Evolutionary conservation across 495 filamentous ascomycete species (phyloP).

Genomic region (Recurvomyces mirabilis): DNA sequence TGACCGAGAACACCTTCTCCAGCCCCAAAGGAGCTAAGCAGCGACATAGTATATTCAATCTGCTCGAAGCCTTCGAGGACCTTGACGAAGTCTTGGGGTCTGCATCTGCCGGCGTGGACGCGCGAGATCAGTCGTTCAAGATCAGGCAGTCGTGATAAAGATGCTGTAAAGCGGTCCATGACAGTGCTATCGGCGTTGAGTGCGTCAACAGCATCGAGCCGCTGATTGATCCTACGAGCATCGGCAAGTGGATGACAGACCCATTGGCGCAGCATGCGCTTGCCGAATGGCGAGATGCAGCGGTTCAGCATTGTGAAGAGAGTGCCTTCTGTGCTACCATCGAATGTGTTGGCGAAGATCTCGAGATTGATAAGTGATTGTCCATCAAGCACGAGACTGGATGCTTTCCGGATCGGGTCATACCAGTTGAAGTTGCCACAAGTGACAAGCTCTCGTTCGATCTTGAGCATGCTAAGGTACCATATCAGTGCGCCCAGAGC

Average conservation of each 20-base stretch:
- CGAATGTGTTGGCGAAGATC: conserved; percentile 87
- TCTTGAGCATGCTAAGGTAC: conserved; percentile 73
- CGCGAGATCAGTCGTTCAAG: conserved; percentile 89
- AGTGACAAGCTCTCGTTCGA: conserved; percentile 77
- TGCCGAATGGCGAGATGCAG: conserved; percentile 94
- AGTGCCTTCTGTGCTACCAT: conserved; percentile 74
- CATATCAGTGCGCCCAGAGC: conserved; percentile 82
- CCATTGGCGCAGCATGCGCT: conserved; percentile 94
- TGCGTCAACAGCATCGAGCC: conserved; percentile 91
- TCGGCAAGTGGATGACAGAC: conserved; percentile 91
- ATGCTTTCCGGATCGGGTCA: conserved; percentile 85
- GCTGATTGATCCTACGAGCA: conserved; percentile 74
- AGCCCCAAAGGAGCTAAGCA: conserved; percentile 56
- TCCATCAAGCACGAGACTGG: conserved; percentile 86
- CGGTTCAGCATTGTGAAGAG: conserved; percentile 83
- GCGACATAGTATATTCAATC: conserved; percentile 79
- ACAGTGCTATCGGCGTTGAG: conserved; percentile 70
- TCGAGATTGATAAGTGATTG: conserved; percentile 97
- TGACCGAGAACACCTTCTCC: conserved; percentile 76
- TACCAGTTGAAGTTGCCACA: conserved; percentile 89
- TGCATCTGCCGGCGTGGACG: conserved; percentile 82
- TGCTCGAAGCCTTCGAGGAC: conserved; percentile 96
- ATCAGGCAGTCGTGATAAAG: conserved; percentile 83
- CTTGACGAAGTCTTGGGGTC: conserved; percentile 80
- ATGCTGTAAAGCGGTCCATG: conserved; percentile 71